These are phyloP conservation scores for Ceratocystis albifundus DNA, from an alignment of 2,329 filamentous ascomycete genomes.

Conservation along the genomic window DNA sequence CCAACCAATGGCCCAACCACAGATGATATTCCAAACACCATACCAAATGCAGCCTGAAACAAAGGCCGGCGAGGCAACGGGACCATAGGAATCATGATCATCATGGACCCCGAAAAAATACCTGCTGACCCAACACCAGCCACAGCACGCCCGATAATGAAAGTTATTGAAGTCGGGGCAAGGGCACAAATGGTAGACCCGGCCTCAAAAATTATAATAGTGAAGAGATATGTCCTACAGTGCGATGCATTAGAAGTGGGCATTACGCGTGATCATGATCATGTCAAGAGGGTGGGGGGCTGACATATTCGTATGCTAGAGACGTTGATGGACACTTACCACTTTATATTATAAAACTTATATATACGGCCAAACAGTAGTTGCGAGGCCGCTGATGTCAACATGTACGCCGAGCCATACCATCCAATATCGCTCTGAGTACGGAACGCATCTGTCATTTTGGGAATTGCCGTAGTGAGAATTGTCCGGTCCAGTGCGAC, in stretches of 20 bases:
- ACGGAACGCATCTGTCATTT: conserved; percentile 42
- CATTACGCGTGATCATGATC: too few relatives aligned
- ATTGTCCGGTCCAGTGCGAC: conserved; percentile 47
- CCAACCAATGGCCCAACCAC: conserved; percentile 44
- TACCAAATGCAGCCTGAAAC: conserved; percentile 46
- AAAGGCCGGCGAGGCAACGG: conserved; percentile 49
- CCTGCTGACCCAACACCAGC: conserved; percentile 46
- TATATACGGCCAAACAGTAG: conserved; percentile 41
- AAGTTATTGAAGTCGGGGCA: conserved; percentile 41
- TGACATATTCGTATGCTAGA: too few relatives aligned
- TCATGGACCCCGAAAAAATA: conserved; percentile 46
- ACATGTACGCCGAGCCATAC: conserved; percentile 49
- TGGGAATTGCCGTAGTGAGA: conserved; percentile 42
- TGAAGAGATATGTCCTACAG: conserved; percentile 34
- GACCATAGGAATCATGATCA: conserved; percentile 47
- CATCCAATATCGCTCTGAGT: conserved; percentile 48
- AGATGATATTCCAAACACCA: conserved; percentile 44
- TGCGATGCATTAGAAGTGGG: neutral
- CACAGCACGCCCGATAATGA: conserved; percentile 47
- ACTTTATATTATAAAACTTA: conserved; percentile 40
- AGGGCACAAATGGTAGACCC: conserved; percentile 45
- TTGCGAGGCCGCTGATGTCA: conserved; percentile 46
- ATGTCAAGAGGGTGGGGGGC: too few relatives aligned
- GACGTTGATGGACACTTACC: conserved; percentile 27
- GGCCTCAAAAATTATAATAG: conserved; percentile 42